phyloP scores from a whole-genome alignment of 1,139 yeast genomes.

The Taiozyma sp. region DNA sequence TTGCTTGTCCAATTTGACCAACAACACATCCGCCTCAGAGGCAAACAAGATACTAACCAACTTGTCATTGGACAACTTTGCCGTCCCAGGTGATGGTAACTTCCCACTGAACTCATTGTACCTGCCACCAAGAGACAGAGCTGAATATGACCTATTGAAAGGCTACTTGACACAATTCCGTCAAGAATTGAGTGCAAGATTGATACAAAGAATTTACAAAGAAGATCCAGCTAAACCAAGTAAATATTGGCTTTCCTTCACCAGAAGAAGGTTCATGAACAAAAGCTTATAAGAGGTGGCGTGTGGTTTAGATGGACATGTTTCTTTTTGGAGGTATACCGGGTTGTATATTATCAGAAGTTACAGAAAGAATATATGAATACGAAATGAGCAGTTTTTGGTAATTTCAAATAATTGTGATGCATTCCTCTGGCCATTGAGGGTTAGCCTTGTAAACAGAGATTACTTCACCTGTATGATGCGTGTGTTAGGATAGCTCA shows the following conservation, averaged over 20 bases:
- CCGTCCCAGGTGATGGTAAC: constrained; percentile 93
- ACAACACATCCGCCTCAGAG: constrained; percentile 46
- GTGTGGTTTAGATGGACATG: background rate
- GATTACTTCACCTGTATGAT: too few relatives aligned
- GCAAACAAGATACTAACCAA: constrained; percentile 76
- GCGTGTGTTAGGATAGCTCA: too few relatives aligned
- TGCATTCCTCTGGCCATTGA: background rate
- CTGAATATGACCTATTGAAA: constrained; percentile 75
- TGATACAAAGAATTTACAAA: constrained; percentile 67
- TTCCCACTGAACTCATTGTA: constrained; percentile 89
- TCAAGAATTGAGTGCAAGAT: constrained; percentile 84
- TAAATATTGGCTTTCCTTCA: constrained; percentile 93
- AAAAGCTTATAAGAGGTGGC: constrained; percentile 39
- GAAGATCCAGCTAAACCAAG: constrained; percentile 54
- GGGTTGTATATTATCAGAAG: background rate
- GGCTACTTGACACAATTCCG: constrained; percentile 86
- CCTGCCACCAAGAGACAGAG: constrained; percentile 67
- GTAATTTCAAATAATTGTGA: too few relatives aligned
- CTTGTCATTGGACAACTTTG: constrained; percentile 80
- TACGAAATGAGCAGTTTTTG: background rate
- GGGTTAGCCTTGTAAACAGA: too few relatives aligned
- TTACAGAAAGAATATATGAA: background rate
- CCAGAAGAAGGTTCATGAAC: constrained; percentile 94
- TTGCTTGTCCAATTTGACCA: constrained; percentile 62
- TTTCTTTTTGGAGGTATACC: background rate